Base-by-base conservation (phyloP, 2,329 filamentous ascomycete genomes). In the Alternaria triticimaculans region DNA sequence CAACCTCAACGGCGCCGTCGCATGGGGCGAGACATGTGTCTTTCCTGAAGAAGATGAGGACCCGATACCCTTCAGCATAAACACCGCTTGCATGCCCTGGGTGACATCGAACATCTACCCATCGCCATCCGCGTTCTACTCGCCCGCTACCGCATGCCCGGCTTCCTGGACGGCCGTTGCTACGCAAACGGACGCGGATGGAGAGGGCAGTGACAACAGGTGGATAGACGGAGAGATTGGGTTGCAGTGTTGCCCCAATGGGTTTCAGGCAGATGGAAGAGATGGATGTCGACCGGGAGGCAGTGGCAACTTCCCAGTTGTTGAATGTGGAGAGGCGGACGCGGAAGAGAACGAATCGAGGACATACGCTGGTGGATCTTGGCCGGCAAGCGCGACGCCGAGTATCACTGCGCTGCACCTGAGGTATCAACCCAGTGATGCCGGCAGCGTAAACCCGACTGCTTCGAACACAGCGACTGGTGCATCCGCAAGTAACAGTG, bases 11-110 rank as follows among this genome's bases (percentile, higher is more conserved):
- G 63, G 61, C 48, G 58, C 48, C 10, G 56, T 71, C 7, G 60
- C 67, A 15, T 97, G 94, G 93, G 94, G 94, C 0, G 94, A 96
- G 78, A 93, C 91, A 0, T 93, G 93, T 21, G 82, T 95, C n/a
- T 97, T 97, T 73, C 85, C 89, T 60, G 89, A 88, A 69, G 82
- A 89, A 26, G 97, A 97, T 70, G 93, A 92, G 14, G 67, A 64
- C 3, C 45, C 66, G 3, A 92, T 93, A 7, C 93, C 94, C 0
- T 97, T 97, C 70, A 81, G 96, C 10, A 92, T 97, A 68, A 92
- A 96, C 76, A 85, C 68, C 1, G 70, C 66, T 3, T 74, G 70
- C 46, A 59, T 74, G 23, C 72, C 72, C n/a, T 73, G 70, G 72
- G 65, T 70, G 3, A 69, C 69, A 21, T 61, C 57, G 11, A 60